Base-by-base conservation (phyloP, 805 yeast genomes). In the Pichia scutulata region DNA sequence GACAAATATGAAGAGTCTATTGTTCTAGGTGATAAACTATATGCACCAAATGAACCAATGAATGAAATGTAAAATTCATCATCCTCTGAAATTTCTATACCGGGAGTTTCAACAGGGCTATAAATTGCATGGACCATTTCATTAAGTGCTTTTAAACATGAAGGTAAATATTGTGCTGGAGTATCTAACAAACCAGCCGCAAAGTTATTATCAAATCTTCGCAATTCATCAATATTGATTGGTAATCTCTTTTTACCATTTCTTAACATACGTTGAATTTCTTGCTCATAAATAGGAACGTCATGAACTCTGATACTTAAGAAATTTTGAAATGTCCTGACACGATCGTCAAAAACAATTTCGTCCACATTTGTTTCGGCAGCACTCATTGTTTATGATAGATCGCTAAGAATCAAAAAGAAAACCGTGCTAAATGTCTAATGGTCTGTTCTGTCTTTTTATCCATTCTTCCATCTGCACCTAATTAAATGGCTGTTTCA, bases 31-130 rank as follows among this genome's bases (percentile, higher is more conserved):
- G 89, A 84, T 26, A 92, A 82, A 43, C 84, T 77, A 63, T 89
- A 90, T 50, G 82, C 79, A 49, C 98, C 98, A 67, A 93, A 89
- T 0, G 97, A 82, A 48, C 99, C 99, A 58, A 78, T 81, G 69
- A 92, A 89, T 0, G 90, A 85, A 16, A 93, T 67, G 60, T 84
- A 82, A 64, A 84, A 86, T 52, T 76, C 80, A 54, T 82, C 81
- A 55, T 80, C 77, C 39, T 79, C 80, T 52, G 76, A 81, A 44
- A 76, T 64, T n/a, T 76, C 76, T 44, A 75, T 68, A 52, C 71
- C 73, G 25, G 80, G 71, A 43, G 76, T 75, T 53, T 78, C 77
- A 22, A 72, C 72, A 3, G 82, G 81, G 61, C 84, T 88, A 60
- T 84, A 81, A 25, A 89, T 75, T 0, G 90, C 81, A 62, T 78